Percentiles rank a stretch among this genome's conserved stretches.
phyloP scores from a whole-genome alignment of 164 flowering plant genomes.

The Aristolochia contorta region DNA sequence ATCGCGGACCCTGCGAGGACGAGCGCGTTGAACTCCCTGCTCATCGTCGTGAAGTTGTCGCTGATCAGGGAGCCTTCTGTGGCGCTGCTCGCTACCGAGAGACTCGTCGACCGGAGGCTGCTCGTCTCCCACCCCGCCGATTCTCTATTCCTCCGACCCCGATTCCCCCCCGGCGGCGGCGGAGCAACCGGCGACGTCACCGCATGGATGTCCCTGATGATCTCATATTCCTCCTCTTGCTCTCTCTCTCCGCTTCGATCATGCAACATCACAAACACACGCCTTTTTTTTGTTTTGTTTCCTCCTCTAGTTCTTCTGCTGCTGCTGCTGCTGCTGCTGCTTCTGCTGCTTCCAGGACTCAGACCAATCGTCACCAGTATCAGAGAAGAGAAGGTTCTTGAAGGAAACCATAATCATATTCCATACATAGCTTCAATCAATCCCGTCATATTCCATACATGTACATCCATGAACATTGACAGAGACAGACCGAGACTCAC shows the following conservation, averaged over 20 bases:
- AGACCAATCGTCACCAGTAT: too few species aligned
- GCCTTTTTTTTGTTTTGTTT: too few species aligned
- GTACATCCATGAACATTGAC: too few species aligned
- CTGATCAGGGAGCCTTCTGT: constrained; percentile 28
- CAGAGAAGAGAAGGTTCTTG: too few species aligned
- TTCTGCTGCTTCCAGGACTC: too few species aligned
- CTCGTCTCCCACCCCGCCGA: constrained; percentile 48
- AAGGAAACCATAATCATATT: too few species aligned
- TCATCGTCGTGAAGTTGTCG: constrained; percentile 24
- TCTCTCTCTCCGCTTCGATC: background rate
- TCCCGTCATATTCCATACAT: too few species aligned
- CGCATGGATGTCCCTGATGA: constrained; percentile 69
- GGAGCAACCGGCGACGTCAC: constrained; percentile 24
- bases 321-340: too few species aligned
- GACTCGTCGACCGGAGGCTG: constrained; percentile 40
- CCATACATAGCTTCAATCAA: too few species aligned
- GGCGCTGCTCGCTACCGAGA: constrained; percentile 23
- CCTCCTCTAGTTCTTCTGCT: too few species aligned
- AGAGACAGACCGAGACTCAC: too few species aligned
- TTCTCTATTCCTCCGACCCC: constrained; percentile 14
- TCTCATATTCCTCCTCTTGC: constrained; percentile 1
- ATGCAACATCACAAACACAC: too few species aligned
- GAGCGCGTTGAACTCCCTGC: constrained; percentile 36
- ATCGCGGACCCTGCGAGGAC: constrained; percentile 30
- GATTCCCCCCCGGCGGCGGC: constrained; percentile 6